Base-by-base conservation (phyloP, 2,329 filamentous ascomycete species). In the Penicillium occitanis region DNA sequence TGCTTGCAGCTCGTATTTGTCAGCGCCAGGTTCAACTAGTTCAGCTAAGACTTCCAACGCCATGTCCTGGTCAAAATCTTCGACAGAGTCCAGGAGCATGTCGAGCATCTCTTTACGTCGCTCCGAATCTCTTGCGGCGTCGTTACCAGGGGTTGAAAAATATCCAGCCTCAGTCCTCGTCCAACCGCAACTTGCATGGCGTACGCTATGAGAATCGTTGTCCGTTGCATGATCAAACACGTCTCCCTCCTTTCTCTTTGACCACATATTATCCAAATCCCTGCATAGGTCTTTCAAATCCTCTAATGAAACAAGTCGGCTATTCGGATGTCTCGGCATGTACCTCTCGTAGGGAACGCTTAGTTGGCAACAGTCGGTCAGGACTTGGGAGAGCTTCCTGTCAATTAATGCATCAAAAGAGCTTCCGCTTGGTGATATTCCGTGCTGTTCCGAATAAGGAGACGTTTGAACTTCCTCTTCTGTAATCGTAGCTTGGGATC, bases 331-430 rank as follows among this genome's bases (percentile, higher is more conserved):
- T 46, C 25, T 37, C 35, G 64, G 59, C 2, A 50, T 13, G 30
- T 63, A 66, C n/a, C 59, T 33, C 44, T 66, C 64, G 35, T 63
- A 66, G 5, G 64, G 64, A 25, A 66, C 10, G 35, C 14, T 48
- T 19, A 66, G 44, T n/a, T 59, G 59, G 5, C 17, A 22, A 42
- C 64, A 66, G 30, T 59, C 61, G 13, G 25, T 37, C 25, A 66
- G 35, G 19, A 53, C 17, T 10, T 63, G 25, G 25, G 44, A 59
- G 33, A 66, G 50, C 11, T 40, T n/a, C 28, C 42, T 25, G 30
- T 59, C 64, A 8, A 66, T 44, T 3, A 50, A 51, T 33, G 30
- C 8, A 13, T 40, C 59, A 10, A 5, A 30, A 48, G 35, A 44
- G 37, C 10, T 11, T 22, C 28, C 48, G 5, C 14, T 55, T 44